These are phyloP conservation scores for Coprinellus micaceus DNA, from an alignment of 768 basidiomycete species.

Conservation along the genomic window DNA sequence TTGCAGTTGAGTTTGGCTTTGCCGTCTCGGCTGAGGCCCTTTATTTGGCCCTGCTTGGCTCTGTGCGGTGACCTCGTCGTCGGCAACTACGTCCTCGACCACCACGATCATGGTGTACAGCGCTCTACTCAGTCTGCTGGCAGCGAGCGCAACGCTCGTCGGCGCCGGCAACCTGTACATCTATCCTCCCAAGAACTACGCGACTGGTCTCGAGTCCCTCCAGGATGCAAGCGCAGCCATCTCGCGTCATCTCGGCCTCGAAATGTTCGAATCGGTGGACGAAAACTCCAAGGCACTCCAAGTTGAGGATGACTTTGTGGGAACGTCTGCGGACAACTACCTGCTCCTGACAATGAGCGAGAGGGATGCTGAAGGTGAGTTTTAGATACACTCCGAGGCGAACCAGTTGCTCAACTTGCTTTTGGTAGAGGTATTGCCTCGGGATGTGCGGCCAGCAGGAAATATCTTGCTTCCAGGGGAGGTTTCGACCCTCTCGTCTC, in stretches of 20 bases:
- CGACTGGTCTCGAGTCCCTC: constrained; percentile 40
- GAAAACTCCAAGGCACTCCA: constrained; percentile 28
- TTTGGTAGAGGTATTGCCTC: constrained; percentile 56
- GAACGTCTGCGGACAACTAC: constrained; percentile 45
- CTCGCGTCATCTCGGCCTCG: constrained; percentile 69
- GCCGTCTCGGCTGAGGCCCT: too few relatives aligned
- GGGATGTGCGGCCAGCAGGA: constrained; percentile 47
- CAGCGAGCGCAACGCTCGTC: constrained; percentile 32
- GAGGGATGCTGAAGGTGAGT: constrained; percentile 50
- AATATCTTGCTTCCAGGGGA: constrained; percentile 29
- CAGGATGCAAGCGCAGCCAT: constrained; percentile 58
- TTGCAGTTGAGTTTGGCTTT: too few relatives aligned
- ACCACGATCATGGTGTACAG: constrained; percentile 21
- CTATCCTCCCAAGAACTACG: constrained; percentile 37
- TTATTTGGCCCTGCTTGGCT: too few relatives aligned
- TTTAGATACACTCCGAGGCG: constrained; percentile 12
- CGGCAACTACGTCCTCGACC: constrained; percentile 9
- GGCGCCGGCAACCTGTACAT: constrained; percentile 60
- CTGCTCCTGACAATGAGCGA: constrained; percentile 58
- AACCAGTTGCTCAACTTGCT: constrained; percentile 7
- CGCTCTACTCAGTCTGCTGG: constrained; percentile 23
- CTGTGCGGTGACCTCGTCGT: too few relatives aligned
- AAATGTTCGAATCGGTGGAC: constrained; percentile 52
- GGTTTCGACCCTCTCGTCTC: constrained; percentile 41
- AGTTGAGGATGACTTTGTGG: constrained; percentile 51